Evolutionary conservation across 371 early-diverging fungal species (phyloP).

Genomic region (Rhizopus sp.): DNA sequence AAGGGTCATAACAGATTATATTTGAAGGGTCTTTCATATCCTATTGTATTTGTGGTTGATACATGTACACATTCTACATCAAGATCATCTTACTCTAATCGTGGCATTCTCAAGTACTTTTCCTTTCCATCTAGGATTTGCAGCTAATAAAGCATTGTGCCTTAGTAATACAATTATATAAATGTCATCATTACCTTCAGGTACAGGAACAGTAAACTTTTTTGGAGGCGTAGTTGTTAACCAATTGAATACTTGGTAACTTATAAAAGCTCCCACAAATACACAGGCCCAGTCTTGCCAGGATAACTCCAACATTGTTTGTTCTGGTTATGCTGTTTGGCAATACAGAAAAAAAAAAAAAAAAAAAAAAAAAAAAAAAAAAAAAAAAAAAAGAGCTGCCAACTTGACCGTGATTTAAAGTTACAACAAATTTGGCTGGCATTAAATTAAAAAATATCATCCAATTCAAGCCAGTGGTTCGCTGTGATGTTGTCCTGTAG

Average conservation of each 20-base stretch:
- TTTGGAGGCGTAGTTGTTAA: slow-evolving; percentile 33
- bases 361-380: no score
- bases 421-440: no score
- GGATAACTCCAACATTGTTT: slow-evolving; percentile 12
- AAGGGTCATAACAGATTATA: slow-evolving; percentile 89
- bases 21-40: slow-evolving; percentile 51
- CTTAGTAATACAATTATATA: neutral
- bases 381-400: slow-evolving; percentile 5
- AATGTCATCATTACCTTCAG: slow-evolving; percentile 29
- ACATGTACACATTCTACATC: neutral
- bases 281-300: slow-evolving; percentile 25
- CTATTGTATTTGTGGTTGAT: slow-evolving; percentile 29
- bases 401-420: no score
- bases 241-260: slow-evolving; percentile 35
- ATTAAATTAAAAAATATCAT: no score
- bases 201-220: slow-evolving; percentile 37
- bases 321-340: neutral
- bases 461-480: no score
- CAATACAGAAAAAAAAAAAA: slow-evolving; percentile 2
- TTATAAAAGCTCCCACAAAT: slow-evolving; percentile 32
- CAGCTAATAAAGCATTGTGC: slow-evolving; percentile 22
- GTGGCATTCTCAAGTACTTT: slow-evolving; percentile 55
- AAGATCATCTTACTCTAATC: slow-evolving; percentile 45
- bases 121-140: slow-evolving; percentile 56
- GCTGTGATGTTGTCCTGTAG: no score